Evolutionary conservation across 371 early-diverging fungal genomes (phyloP), one percentile per base, ranked within the genome.

Genomic region (Zancudomyces culisetae): DNA sequence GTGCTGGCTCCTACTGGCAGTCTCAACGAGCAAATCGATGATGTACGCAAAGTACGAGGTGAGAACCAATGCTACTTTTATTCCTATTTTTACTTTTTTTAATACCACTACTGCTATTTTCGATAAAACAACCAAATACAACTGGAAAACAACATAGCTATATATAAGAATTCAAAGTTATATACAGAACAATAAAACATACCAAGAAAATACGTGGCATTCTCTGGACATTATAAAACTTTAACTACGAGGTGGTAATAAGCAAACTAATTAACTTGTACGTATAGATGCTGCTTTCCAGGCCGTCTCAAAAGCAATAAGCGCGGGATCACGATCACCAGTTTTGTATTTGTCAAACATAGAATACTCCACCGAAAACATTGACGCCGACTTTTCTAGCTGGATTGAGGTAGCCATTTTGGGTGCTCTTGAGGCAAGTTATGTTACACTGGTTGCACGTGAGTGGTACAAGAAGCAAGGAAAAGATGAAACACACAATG

Each of bases 391-490:
- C 45, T 89, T 78, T 55, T 60, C 68, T 35, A 73, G 71, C 45
- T 83, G 70, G 62, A 49, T 83, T 22, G 81, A 81, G 58, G 87
- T 86, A 0, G 71, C 83, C 19, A 59, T 85, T 52, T 63, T 89
- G 30, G 86, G 78, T 21, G 69, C 82, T 6, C 61, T 90, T 43
- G 78, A 79, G 3, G 78, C 79, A 19, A 60, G 68, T 39, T 87
- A 81, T 58, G 81, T 79, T 28, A 83, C 86, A 24, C 68, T 90
- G 30, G 84, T 85, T 59, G 80, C 78, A n/a, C 81, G 87, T 43
- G 84, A 85, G 61, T 77, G 79, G 51, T 67, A 70, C 43, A 50
- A 54, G 1, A 58, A 29, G 2, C 28, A 60, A 58, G 42, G 54
- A 56, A 45, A 62, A 64, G 23, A 67, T 62, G 61, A 53, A 53